Base-by-base conservation (phyloP, 805 yeast genomes). In the Starmerella asiatica region DNA sequence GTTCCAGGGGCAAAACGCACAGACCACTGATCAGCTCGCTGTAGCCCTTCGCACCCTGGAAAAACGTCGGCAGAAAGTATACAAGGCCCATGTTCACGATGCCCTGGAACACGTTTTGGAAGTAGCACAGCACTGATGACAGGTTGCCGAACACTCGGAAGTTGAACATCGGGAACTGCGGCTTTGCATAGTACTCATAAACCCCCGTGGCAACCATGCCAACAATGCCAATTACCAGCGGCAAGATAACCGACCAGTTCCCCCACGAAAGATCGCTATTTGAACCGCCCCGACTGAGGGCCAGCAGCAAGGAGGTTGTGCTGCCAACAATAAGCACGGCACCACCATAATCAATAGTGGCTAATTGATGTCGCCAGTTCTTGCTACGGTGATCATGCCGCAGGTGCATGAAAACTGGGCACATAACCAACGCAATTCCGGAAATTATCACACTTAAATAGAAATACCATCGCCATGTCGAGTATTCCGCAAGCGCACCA, bases 401-500 rank as follows among this genome's bases (percentile, higher is more conserved):
- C 18, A 53, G 52, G 23, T 64, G 59, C 53, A 70, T 68, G 16
- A 65, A 60, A 4, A 65, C 42, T 3, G 64, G 35, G 15, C 72
- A 53, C 6, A 64, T 46, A 0, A 54, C 51, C 16, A 65, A 51
- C 0, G 73, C 69, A 0, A 63, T 39, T 1, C 78, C 83, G 15
- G 81, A 80, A 27, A 76, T 56, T 3, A 84, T 82, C 28, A 79
- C 55, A 55, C 78, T 79, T 46, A 79, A 64, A 57, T 73, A 79
- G 54, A 77, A 79, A 50, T 82, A 73, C 83, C 85, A 77, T 51
- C 85, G 63, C 85, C 85, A 79, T n/a, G 71, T 59, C 4, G 67
- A 72, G 37, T 68, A 60, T 2, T 71, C 58, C 1, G 80, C 66
- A 41, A 79, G 69, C 0, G 74, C 76, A 23, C 84, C 84, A 12